These are phyloP conservation scores for Suillus alpinus DNA, from an alignment of 768 basidiomycete species.

Conservation along the genomic window DNA sequence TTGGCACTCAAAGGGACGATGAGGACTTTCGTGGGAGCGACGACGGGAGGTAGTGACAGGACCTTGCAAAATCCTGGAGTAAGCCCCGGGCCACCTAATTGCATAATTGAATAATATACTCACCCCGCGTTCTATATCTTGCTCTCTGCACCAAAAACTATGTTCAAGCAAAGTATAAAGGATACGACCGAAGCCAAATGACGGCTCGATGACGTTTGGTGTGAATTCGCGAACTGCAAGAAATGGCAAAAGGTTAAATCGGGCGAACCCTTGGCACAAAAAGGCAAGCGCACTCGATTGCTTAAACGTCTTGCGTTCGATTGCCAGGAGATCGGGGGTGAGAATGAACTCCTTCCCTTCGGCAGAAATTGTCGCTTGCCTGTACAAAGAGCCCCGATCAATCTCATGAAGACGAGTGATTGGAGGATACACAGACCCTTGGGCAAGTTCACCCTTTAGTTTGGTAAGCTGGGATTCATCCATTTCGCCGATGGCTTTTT, in stretches of 20 bases:
- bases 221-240: constrained; percentile 85
- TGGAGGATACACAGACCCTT: constrained; percentile 49
- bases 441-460: constrained; percentile 67
- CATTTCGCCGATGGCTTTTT: constrained; percentile 62
- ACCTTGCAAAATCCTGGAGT: constrained; percentile 47
- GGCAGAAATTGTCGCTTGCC: constrained; percentile 52
- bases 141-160: constrained; percentile 91
- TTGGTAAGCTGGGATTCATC: constrained; percentile 61
- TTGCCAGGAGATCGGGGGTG: constrained; percentile 69
- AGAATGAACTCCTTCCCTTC: constrained; percentile 70
- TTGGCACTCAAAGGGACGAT: constrained; percentile 92
- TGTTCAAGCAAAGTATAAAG: constrained; percentile 93
- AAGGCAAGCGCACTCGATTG: constrained; percentile 62
- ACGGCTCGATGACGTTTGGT: constrained; percentile 98
- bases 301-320: constrained; percentile 84
- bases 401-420: background rate
- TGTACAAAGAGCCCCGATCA: constrained; percentile 23
- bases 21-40: constrained; percentile 95
- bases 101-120: constrained; percentile 28
- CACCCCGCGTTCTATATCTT: constrained; percentile 87
- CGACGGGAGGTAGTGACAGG: constrained; percentile 81
- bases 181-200: constrained; percentile 96
- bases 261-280: constrained; percentile 9
- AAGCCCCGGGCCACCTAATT: background rate
- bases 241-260: constrained; percentile 16